phyloP scores from a whole-genome alignment of 345 rosid genomes.

The Salix koriyanagi region DNA sequence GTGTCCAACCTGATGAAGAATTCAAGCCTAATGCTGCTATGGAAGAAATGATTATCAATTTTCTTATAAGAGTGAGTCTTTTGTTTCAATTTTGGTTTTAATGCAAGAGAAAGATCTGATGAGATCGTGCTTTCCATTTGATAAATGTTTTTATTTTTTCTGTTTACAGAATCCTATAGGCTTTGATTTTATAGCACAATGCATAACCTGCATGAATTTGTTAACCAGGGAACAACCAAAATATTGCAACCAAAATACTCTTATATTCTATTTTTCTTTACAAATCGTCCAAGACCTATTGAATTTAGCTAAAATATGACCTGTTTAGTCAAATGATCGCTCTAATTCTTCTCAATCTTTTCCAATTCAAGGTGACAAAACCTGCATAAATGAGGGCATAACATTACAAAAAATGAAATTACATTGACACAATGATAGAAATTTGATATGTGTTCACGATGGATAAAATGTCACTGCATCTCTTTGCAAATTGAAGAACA shows the following conservation, averaged over 20 bases:
- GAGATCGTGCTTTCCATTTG: background rate
- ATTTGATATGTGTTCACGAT: background rate
- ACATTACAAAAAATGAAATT: background rate
- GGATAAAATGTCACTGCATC: background rate
- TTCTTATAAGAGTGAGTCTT: constrained; percentile 86
- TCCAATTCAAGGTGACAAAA: background rate
- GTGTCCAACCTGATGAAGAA: constrained; percentile 96
- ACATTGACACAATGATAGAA: background rate
- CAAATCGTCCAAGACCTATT: background rate
- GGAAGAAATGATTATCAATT: constrained; percentile 99
- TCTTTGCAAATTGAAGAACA: background rate
- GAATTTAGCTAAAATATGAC: background rate
- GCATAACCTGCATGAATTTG: background rate
- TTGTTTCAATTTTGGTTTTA: constrained; percentile 8
- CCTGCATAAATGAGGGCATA: background rate
- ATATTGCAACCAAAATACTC: background rate
- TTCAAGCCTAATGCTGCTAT: constrained; percentile 99
- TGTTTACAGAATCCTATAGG: background rate
- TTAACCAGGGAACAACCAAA: background rate
- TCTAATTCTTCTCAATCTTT: background rate
- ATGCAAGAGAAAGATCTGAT: constrained; percentile 3
- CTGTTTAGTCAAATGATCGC: background rate
- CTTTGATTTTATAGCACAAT: background rate
- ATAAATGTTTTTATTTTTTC: background rate
- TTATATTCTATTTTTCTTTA: no score